Percentiles rank a stretch among this genome's conserved stretches.
phyloP scores from a whole-genome alignment of 2,329 filamentous ascomycete genomes.

The Myotisia sp. region DNA sequence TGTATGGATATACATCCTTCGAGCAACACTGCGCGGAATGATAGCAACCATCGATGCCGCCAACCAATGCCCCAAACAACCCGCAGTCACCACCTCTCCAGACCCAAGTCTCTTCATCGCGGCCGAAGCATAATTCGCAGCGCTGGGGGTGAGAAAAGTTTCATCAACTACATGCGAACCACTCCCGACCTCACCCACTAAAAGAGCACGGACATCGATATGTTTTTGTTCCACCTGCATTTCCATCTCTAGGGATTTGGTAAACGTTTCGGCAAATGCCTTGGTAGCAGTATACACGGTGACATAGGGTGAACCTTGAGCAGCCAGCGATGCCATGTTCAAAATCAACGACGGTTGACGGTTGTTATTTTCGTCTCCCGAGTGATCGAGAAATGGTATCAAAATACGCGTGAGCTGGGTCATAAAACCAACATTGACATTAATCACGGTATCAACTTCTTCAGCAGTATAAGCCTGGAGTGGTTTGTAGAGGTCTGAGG shows the following conservation, averaged over 20 bases:
- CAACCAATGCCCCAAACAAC: constrained; percentile 23
- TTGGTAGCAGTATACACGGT: constrained; percentile 35
- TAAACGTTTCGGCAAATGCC: constrained; percentile 32
- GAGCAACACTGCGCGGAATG: constrained; percentile 5
- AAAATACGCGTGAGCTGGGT: constrained; percentile 35
- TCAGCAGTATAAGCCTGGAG: constrained; percentile 24
- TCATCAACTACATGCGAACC: constrained; percentile 15
- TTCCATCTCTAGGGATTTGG: constrained; percentile 30
- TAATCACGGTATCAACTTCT: constrained; percentile 31
- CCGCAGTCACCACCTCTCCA: constrained; percentile 16
- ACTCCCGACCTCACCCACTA: constrained; percentile 22
- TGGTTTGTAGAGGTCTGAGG: constrained; percentile 19
- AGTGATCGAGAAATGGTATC: constrained; percentile 31
- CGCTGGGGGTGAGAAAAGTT: constrained; percentile 19
- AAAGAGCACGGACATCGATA: constrained; percentile 28
- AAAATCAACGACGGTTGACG: constrained; percentile 34
- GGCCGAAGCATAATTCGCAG: constrained; percentile 19
- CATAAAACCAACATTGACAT: constrained; percentile 38
- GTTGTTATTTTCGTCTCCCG: constrained; percentile 9
- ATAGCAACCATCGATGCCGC: constrained; percentile 11
- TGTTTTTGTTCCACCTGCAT: constrained; percentile 24
- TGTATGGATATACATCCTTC: neutral
- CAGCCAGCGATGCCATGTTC: constrained; percentile 37
- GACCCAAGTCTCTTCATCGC: constrained; percentile 24
- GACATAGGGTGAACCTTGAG: constrained; percentile 35